phyloP scores from a whole-genome alignment of 306 rosid species.

The Aeschynomene evenia region DNA sequence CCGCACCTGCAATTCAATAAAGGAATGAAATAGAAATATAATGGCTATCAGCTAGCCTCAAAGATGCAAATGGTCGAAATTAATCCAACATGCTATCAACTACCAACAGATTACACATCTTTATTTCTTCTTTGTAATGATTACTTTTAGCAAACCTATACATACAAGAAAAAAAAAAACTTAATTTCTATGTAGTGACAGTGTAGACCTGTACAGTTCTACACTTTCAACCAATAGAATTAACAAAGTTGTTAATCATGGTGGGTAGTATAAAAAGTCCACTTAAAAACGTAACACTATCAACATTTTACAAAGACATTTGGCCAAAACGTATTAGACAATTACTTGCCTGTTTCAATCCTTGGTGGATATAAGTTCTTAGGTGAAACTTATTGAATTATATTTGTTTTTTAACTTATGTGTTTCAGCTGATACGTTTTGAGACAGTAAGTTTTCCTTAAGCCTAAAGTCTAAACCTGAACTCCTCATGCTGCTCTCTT shows the following conservation, averaged over 20 bases:
- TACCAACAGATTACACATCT: not conserved
- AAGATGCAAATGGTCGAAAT: not conserved
- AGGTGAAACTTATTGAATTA: not conserved
- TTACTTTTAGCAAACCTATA: not conserved
- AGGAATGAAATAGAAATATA: conserved; percentile 4
- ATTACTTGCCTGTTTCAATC: not conserved
- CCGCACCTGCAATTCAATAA: conserved; percentile 57
- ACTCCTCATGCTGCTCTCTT: no score
- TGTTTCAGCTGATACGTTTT: not conserved
- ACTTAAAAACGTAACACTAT: not conserved
- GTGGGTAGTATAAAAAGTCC: not conserved
- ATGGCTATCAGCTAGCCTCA: not conserved
- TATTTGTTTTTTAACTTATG: not conserved
- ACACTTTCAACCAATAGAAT: no score
- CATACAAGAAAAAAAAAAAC: not conserved
- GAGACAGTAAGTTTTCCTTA: no score
- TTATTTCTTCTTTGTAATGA: not conserved
- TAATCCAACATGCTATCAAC: conserved; percentile 9
- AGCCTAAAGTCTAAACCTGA: no score
- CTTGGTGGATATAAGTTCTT: not conserved
- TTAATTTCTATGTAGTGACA: no score
- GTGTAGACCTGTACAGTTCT: no score
- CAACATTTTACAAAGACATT: not conserved
- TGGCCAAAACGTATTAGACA: not conserved
- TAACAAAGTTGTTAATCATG: no score